Base-by-base conservation (phyloP, 1,139 yeast genomes). In the Taphrina deformans region DNA sequence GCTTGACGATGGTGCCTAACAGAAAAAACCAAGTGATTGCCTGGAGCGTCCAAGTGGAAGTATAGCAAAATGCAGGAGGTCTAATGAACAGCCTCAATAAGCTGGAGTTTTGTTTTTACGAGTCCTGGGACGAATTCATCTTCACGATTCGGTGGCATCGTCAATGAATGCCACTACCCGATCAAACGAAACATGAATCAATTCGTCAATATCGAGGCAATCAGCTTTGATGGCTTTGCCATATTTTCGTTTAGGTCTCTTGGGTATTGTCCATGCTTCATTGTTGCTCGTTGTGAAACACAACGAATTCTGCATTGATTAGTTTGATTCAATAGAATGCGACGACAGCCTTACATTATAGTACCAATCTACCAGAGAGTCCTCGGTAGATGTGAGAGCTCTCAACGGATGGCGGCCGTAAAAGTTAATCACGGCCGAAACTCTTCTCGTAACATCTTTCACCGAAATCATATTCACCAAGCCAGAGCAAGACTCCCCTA, bases 401-500 rank as follows among this genome's bases (percentile, higher is more conserved):
- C 58, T 50, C 18, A 46, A 31, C 23, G 64, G 58, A 26, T 48
- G 31, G 35, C 33, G 23, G 31, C 65, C 62, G 48, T 38, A 53
- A 29, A 65, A 45, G 26, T 59, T 60, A 21, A 65, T 50, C 24
- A 65, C 51, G 7, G 62, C 63, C 16, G 51, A 31, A 23, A 65
- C 67, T 9, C 55, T 55, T 23, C 53, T 35, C 51, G 50, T 45
- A 41, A 65, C 67, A 21, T 62, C 40, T n/a, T 56, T 50, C 24
- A 59, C 51, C n/a, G 65, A 59, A 64, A 88, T 84, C 35, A 93
- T 78, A 75, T 92, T 96, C 1, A 92, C 95, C 51, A 92, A 82
- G 0, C 97, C 89, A 62, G 89, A 86, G 72, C 89, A 89, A 0
- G 97, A 85, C 69, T 90, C 96, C 46, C 99, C 99, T 68, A 88